Evolutionary conservation across 352 stramenopile genomes (phyloP), one percentile per base, ranked within the genome.

Genomic region (Pythium chondricola): DNA sequence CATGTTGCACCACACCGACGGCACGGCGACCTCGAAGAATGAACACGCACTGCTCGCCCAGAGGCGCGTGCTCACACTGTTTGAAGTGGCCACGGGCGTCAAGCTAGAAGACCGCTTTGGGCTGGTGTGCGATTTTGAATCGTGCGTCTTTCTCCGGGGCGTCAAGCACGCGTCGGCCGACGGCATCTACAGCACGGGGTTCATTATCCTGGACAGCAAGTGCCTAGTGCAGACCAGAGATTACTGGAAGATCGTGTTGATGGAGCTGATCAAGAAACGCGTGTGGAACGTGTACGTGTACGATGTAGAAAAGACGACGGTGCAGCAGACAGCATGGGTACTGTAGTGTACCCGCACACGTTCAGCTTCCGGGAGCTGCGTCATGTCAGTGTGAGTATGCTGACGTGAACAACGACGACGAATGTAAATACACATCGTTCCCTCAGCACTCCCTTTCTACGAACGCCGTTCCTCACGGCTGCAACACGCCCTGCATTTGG

Each of bases 401-500:
- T 73, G 0, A 65, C 60, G 2, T 73, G 25, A 30, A 18, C 9
- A 64, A 60, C 22, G 69, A 72, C 55, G 39, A 58, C 33, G 68
- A 69, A 50, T 78, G 59, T 30, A n/a, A n/a, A n/a, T n/a, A n/a
- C n/a, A n/a, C n/a, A n/a, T n/a, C n/a, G n/a, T n/a, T n/a, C n/a
- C n/a, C n/a, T n/a, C n/a, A n/a, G n/a, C n/a, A n/a, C n/a, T n/a
- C n/a, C n/a, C n/a, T n/a, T n/a, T n/a, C n/a, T n/a, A n/a, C n/a
- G n/a, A n/a, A n/a, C n/a, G n/a, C n/a, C n/a, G n/a, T n/a, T n/a
- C n/a, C n/a, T n/a, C n/a, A n/a, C n/a, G n/a, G 64, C 43, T 81
- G 71, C 8, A 87, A 39, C 14, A 88, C 52, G 29, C 80, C 80
- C 29, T 91, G 71, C 53, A 75, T 67, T 52, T 91, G 78, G 22